Conservation (phyloP, 2,329 filamentous ascomycete genomes). For the Fusarium tricinctum region DNA sequence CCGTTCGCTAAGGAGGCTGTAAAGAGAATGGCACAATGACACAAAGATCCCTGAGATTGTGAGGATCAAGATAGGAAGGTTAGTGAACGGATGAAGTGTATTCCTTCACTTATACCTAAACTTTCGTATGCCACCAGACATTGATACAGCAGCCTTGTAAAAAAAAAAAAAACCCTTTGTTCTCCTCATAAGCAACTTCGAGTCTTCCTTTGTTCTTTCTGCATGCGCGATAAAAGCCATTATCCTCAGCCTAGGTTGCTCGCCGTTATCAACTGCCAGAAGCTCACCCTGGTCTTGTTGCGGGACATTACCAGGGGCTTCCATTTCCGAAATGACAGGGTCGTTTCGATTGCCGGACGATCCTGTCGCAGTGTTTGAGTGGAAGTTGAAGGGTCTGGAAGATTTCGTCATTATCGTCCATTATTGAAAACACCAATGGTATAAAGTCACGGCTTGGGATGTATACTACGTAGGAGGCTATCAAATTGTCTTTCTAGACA, state of each 20-base stretch:
- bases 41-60: neutral
- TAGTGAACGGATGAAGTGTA: neutral
- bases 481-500: neutral
- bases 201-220: neutral
- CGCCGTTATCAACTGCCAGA: slow-evolving; percentile 4
- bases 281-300: slow-evolving; percentile 17
- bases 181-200: neutral
- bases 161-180: too few species aligned
- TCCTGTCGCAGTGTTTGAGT: slow-evolving; percentile 27
- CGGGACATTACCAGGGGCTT: slow-evolving; percentile 24
- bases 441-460: neutral
- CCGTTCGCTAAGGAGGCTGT: slow-evolving; percentile 16
- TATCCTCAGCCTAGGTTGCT: neutral
- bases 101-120: neutral
- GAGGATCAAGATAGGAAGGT: slow-evolving; percentile 9
- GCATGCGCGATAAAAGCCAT: slow-evolving; percentile 10
- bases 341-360: slow-evolving; percentile 44
- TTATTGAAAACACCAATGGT: neutral
- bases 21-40: neutral
- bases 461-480: neutral
- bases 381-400: slow-evolving; percentile 9
- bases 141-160: neutral
- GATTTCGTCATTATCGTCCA: slow-evolving; percentile 22
- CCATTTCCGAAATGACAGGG: slow-evolving; percentile 48
- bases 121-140: neutral